Conservation (phyloP, 768 basidiomycete species). For the Agrocybe praecox region DNA sequence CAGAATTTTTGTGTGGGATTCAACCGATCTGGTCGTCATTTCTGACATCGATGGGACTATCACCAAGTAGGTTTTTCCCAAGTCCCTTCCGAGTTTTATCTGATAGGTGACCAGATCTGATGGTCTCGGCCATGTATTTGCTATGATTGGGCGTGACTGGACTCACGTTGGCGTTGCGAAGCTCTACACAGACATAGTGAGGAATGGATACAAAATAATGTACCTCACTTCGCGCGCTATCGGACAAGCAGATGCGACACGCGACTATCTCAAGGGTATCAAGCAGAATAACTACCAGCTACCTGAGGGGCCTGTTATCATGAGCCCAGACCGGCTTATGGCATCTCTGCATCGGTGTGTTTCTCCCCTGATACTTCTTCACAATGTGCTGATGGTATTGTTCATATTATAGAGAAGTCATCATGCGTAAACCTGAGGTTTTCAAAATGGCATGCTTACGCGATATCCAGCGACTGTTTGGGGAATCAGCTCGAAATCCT, state of each 20-base stretch:
- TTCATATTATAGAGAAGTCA: constrained; percentile 74
- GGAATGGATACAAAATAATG: constrained; percentile 98
- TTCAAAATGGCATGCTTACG: constrained; percentile 99
- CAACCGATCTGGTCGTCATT: constrained; percentile 86
- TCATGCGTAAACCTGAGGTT: constrained; percentile 98
- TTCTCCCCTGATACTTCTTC: background rate
- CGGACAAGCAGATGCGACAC: constrained; percentile 95
- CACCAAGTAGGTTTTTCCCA: constrained; percentile 70
- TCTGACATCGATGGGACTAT: constrained; percentile 99
- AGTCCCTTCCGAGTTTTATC: background rate
- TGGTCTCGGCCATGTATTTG: constrained; percentile 94
- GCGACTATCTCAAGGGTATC: constrained; percentile 93
- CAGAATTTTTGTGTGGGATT: constrained; percentile 94
- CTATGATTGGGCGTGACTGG: constrained; percentile 98
- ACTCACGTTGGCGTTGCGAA: constrained; percentile 97
- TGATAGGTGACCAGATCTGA: constrained; percentile 66
- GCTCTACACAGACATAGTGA: constrained; percentile 91
- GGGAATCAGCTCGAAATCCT: constrained; percentile 66
- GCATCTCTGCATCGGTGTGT: constrained; percentile 89
- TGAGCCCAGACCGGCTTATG: constrained; percentile 97
- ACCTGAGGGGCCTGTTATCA: constrained; percentile 98
- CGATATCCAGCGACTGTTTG: constrained; percentile 92
- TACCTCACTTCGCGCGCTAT: constrained; percentile 97
- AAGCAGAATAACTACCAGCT: constrained; percentile 95
- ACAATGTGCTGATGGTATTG: background rate